phyloP scores from a whole-genome alignment of 169 alveolate genomes.

The Cryptosporidium sp. region DNA sequence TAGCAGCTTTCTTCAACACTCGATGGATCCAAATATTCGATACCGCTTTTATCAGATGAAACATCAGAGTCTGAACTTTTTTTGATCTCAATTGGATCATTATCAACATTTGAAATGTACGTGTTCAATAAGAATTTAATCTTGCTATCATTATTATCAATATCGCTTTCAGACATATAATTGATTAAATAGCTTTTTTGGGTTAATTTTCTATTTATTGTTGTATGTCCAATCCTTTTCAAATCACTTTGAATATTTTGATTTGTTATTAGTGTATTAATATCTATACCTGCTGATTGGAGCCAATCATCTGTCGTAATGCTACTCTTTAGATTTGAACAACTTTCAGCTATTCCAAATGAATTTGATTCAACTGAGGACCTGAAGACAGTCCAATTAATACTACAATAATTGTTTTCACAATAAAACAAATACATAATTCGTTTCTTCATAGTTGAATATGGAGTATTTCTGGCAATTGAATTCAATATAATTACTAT shows the following conservation, averaged over 20 bases:
- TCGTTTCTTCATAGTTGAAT: slow-evolving; percentile 12
- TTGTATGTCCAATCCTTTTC: neutral
- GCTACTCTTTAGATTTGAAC: neutral
- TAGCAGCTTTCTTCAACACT: slow-evolving; percentile 27
- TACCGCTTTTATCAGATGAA: slow-evolving; percentile 26
- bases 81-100: neutral
- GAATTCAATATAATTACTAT: neutral
- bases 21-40: slow-evolving; percentile 40
- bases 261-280: neutral
- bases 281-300: slow-evolving; percentile 17
- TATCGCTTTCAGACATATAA: neutral
- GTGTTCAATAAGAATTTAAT: neutral
- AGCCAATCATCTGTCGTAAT: slow-evolving; percentile 56
- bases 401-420: neutral
- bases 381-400: slow-evolving; percentile 17
- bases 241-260: neutral
- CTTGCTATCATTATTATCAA: neutral
- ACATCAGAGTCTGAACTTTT: neutral
- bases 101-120: slow-evolving; percentile 5
- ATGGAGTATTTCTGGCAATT: slow-evolving; percentile 34
- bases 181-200: slow-evolving; percentile 35
- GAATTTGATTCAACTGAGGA: slow-evolving; percentile 12
- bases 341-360: neutral
- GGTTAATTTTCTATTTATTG: neutral
- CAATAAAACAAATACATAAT: slow-evolving; percentile 36